These are phyloP conservation scores for Pseudocercospora musae DNA, from an alignment of 2,329 filamentous ascomycete species.

Conservation along the genomic window DNA sequence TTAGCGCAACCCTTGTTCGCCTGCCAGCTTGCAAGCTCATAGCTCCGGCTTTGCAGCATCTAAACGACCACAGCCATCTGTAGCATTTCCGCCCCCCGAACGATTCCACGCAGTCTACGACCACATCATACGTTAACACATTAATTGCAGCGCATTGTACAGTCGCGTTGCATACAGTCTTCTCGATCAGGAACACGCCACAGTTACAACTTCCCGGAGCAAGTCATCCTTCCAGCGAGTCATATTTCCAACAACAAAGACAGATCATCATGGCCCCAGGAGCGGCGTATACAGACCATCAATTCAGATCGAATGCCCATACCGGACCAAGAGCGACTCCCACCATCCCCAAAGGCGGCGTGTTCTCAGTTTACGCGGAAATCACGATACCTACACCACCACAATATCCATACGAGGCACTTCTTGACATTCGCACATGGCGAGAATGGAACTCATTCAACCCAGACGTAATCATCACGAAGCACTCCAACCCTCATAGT, in stretches of 20 bases:
- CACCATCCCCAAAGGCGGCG: slow-evolving; percentile 32
- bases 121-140: background rate
- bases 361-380: slow-evolving; percentile 35
- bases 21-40: too few species aligned
- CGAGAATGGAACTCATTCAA: slow-evolving; percentile 49
- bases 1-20: too few species aligned
- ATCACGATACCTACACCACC: slow-evolving; percentile 42
- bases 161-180: background rate
- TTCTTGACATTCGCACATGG: slow-evolving; percentile 47
- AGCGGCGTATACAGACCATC: slow-evolving; percentile 23
- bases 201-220: background rate
- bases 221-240: background rate
- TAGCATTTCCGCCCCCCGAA: background rate
- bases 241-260: background rate
- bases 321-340: slow-evolving; percentile 29
- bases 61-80: too few species aligned
- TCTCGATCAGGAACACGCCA: background rate
- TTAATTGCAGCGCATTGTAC: background rate
- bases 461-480: slow-evolving; percentile 44
- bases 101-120: background rate
- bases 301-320: slow-evolving; percentile 29
- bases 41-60: too few species aligned
- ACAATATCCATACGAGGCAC: slow-evolving; percentile 42
- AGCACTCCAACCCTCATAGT: slow-evolving; percentile 35
- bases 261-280: slow-evolving; percentile 11